These are phyloP conservation scores for Apophysomyces elegans DNA, from an alignment of 371 early-diverging fungal species.

Conservation along the genomic window DNA sequence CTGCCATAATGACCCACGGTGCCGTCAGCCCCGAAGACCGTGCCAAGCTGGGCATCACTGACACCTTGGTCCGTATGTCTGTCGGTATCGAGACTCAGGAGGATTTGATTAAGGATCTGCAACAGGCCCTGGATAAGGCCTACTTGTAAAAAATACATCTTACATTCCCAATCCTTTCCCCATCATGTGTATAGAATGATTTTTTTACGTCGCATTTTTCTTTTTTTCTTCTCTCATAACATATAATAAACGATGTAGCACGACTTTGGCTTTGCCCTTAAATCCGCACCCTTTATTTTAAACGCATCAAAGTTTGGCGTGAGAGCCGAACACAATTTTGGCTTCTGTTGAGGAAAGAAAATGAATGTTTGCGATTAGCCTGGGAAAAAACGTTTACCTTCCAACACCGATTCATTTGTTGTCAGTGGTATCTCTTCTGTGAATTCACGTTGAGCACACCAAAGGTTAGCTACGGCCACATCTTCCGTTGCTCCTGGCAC, in stretches of 20 bases:
- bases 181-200: slow-evolving; percentile 1
- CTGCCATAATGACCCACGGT: slow-evolving; percentile 90
- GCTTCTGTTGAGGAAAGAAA: slow-evolving; percentile 28
- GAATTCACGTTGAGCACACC: slow-evolving; percentile 33
- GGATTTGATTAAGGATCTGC: slow-evolving; percentile 77
- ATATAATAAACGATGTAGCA: neutral
- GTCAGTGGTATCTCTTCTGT: slow-evolving; percentile 15
- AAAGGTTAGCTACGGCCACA: slow-evolving; percentile 26
- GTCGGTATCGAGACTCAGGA: slow-evolving; percentile 84
- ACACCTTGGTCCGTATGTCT: slow-evolving; percentile 80
- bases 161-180: neutral
- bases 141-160: slow-evolving; percentile 25
- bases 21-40: slow-evolving; percentile 78
- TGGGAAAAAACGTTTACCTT: slow-evolving; percentile 14
- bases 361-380: neutral
- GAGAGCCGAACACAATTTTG: slow-evolving; percentile 40
- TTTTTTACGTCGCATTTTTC: too few relatives aligned
- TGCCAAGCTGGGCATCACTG: slow-evolving; percentile 79
- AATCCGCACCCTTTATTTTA: too few relatives aligned
- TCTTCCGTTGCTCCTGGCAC: slow-evolving; percentile 30
- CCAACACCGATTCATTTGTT: neutral
- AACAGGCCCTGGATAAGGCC: slow-evolving; percentile 59
- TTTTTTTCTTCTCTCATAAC: neutral
- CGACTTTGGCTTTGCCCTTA: neutral
- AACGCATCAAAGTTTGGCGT: slow-evolving; percentile 32